Evolutionary conservation across 108 stramenopile species (phyloP).

Genomic region (Ochromonas danica): DNA sequence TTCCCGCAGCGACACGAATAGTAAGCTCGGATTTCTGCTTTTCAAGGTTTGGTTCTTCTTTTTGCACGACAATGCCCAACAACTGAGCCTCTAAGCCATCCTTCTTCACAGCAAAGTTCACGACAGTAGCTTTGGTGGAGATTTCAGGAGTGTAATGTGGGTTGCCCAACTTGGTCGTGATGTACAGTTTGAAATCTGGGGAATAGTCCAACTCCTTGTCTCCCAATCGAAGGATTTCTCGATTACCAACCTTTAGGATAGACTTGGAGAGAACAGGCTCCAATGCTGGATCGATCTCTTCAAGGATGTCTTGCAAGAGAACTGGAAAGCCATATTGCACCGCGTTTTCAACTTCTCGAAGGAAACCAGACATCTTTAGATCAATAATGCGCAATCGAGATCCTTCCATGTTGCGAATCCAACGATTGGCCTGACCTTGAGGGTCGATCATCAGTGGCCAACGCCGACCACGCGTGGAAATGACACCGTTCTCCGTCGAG

Average conservation of each 20-base stretch:
- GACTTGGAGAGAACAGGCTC: constrained; percentile 68
- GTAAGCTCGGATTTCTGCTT: constrained; percentile 62
- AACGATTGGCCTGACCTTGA: constrained; percentile 66
- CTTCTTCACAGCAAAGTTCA: constrained; percentile 67
- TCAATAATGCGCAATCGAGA: constrained; percentile 52
- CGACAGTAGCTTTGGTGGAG: constrained; percentile 64
- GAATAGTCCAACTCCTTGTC: constrained; percentile 68
- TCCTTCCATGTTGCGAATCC: constrained; percentile 63
- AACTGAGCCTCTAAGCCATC: constrained; percentile 67
- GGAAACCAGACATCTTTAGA: constrained; percentile 63
- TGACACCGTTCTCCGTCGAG: constrained; percentile 67
- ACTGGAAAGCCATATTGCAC: constrained; percentile 61
- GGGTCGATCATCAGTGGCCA: constrained; percentile 73
- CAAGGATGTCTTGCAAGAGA: constrained; percentile 65
- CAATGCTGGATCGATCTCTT: constrained; percentile 65
- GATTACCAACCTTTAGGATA: constrained; percentile 60
- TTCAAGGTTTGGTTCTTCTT: constrained; percentile 63
- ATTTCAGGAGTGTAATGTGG: constrained; percentile 70
- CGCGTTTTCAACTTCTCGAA: constrained; percentile 57
- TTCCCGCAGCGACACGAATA: constrained; percentile 59
- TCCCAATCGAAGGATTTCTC: constrained; percentile 60
- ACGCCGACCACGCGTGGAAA: constrained; percentile 59
- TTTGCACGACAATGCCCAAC: constrained; percentile 61
- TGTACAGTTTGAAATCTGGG: constrained; percentile 50
- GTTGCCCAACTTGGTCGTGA: constrained; percentile 60